A percentile compares a stretch with the other conserved stretches of the same genome.
phyloP scores from a whole-genome alignment of 2,329 filamentous ascomycete species.

The Curvularia spicifera region DNA sequence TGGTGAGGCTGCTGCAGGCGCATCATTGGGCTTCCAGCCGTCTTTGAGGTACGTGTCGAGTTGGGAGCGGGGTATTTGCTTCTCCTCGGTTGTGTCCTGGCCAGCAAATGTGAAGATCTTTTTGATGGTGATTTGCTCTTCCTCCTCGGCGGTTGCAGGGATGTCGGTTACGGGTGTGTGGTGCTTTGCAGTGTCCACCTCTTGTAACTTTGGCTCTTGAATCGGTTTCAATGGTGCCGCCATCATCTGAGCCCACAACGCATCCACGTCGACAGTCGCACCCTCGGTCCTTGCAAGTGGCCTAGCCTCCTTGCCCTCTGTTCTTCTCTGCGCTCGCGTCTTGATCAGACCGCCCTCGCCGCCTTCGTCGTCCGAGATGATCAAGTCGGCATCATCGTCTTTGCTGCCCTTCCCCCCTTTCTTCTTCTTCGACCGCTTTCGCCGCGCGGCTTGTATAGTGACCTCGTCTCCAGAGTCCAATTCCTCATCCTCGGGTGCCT shows the following conservation, averaged over 20 bases:
- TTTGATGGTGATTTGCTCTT: constrained; percentile 65
- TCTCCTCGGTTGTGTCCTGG: constrained; percentile 73
- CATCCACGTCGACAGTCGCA: constrained; percentile 74
- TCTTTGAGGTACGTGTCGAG: constrained; percentile 38
- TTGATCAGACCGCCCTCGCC: constrained; percentile 69
- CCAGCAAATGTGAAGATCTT: constrained; percentile 78
- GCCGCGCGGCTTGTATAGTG: constrained; percentile 66
- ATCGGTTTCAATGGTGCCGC: constrained; percentile 51
- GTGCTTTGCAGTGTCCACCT: constrained; percentile 12
- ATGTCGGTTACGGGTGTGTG: constrained; percentile 18
- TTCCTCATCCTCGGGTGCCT: constrained; percentile 37
- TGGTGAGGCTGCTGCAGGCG: constrained; percentile 9
- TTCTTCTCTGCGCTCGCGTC: constrained; percentile 72
- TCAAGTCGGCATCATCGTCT: constrained; percentile 28
- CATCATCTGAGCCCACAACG: constrained; percentile 72
- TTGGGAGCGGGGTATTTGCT: constrained; percentile 61
- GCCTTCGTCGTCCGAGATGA: constrained; percentile 54
- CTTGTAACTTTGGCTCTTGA: constrained; percentile 22
- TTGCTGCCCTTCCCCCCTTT: constrained; percentile 35
- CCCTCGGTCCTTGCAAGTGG: constrained; percentile 61
- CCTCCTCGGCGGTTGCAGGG: constrained; percentile 28
- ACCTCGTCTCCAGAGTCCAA: constrained; percentile 72
- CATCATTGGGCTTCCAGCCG: constrained; percentile 40
- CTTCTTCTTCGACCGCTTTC: constrained; percentile 57
- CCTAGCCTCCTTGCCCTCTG: constrained; percentile 67